These are phyloP conservation scores for Phytophthora hybrid DNA, from an alignment of 352 stramenopile genomes.

Conservation along the genomic window DNA sequence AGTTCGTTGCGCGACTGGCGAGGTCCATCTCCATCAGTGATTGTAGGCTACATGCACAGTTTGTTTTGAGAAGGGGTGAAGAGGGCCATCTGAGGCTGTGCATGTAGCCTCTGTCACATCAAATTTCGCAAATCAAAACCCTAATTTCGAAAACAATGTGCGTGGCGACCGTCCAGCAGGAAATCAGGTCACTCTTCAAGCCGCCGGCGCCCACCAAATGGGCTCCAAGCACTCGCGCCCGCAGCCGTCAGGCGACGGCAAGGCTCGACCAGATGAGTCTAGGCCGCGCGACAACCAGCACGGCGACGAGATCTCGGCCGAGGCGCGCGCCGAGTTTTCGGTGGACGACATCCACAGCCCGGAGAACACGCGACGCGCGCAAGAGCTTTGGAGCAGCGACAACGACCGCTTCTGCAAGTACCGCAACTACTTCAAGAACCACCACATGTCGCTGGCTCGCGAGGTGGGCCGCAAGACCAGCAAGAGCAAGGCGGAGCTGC, in stretches of 20 bases:
- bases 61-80: too few species aligned
- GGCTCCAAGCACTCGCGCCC: constrained; percentile 43
- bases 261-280: not conserved
- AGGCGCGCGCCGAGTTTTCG: constrained; percentile 43
- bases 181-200: constrained; percentile 19
- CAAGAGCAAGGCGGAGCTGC: constrained; percentile 46
- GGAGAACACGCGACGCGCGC: constrained; percentile 39
- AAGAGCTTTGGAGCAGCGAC: constrained; percentile 28
- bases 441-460: constrained; percentile 51
- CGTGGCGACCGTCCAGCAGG: not conserved
- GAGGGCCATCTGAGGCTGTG: too few species aligned
- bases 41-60: too few species aligned
- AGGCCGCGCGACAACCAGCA: constrained; percentile 15
- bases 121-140: not conserved
- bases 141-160: not conserved
- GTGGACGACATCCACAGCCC: constrained; percentile 41
- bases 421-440: constrained; percentile 63
- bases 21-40: not conserved
- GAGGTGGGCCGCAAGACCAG: constrained; percentile 45
- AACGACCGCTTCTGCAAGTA: constrained; percentile 53
- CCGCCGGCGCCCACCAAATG: constrained; percentile 25
- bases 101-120: too few species aligned
- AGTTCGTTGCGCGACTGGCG: not conserved
- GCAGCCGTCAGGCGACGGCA: constrained; percentile 12
- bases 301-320: constrained; percentile 29